Percentiles rank a stretch among this genome's conserved stretches.
These are phyloP conservation scores for Bifiguratus adelaidae DNA, from an alignment of 192 early-diverging fungal species.

Conservation along the genomic window DNA sequence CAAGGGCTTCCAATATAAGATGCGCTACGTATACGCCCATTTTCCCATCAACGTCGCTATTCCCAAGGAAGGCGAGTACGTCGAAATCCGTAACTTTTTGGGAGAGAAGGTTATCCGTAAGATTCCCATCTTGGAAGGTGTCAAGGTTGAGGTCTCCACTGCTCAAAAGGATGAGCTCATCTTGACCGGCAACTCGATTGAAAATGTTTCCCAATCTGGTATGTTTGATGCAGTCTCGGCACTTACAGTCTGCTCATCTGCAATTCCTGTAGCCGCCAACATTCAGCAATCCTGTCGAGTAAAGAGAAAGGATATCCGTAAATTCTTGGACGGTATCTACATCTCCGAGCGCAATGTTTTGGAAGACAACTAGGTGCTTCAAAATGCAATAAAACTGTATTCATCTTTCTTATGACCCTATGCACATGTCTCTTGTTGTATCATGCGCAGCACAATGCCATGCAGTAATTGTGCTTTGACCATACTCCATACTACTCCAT, in stretches of 20 bases:
- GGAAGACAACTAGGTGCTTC: slow-evolving; percentile 8
- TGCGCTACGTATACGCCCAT: slow-evolving; percentile 98
- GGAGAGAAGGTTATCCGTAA: slow-evolving; percentile 89
- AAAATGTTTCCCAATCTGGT: slow-evolving; percentile 90
- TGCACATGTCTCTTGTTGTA: too few relatives aligned
- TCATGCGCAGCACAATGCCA: too few relatives aligned
- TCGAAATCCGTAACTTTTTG: slow-evolving; percentile 99
- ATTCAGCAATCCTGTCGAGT: slow-evolving; percentile 92
- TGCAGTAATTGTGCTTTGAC: too few relatives aligned
- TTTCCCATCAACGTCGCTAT: slow-evolving; percentile 98
- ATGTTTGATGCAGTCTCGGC: slow-evolving; percentile 5
- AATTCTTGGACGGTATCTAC: slow-evolving; percentile 46
- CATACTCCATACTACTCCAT: too few relatives aligned
- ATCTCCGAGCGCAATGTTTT: slow-evolving; percentile 25
- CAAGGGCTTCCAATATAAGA: slow-evolving; percentile 98
- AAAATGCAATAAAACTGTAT: too few relatives aligned
- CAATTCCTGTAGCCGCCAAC: slow-evolving; percentile 54
- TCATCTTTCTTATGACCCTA: too few relatives aligned
- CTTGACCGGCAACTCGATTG: slow-evolving; percentile 87
- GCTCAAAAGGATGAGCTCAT: slow-evolving; percentile 92
- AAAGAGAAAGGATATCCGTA: slow-evolving; percentile 99
- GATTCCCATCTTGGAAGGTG: slow-evolving; percentile 81
- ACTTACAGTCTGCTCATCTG: neutral
- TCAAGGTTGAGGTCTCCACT: slow-evolving; percentile 65
- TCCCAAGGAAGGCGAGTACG: slow-evolving; percentile 43